phyloP scores from a whole-genome alignment of 345 rosid genomes.

The Brassica rapa region DNA sequence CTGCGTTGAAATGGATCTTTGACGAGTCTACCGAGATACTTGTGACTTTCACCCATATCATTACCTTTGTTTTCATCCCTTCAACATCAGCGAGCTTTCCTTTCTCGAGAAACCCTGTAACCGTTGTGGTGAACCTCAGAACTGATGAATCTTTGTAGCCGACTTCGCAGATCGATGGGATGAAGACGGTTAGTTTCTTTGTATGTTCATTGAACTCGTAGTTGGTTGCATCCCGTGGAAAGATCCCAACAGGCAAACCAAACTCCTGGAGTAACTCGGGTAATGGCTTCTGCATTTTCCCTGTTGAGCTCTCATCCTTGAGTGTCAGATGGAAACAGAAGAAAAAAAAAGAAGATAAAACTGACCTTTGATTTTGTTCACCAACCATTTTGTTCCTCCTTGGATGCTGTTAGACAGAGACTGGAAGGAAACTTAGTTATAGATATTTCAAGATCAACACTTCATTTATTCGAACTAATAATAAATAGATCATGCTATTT shows the following conservation, averaged over 20 bases:
- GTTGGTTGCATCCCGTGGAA: slow-evolving; percentile 81
- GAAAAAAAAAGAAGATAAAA: background rate
- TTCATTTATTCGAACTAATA: too few relatives aligned
- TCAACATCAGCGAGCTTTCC: slow-evolving; percentile 80
- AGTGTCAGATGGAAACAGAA: background rate
- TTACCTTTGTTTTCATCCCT: slow-evolving; percentile 93
- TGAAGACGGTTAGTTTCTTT: slow-evolving; percentile 69
- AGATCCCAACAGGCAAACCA: slow-evolving; percentile 81
- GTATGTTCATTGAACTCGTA: slow-evolving; percentile 87
- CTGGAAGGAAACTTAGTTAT: slow-evolving; percentile 38
- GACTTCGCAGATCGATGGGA: slow-evolving; percentile 75
- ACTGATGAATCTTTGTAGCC: slow-evolving; percentile 86
- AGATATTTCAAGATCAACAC: too few relatives aligned
- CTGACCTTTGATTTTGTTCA: slow-evolving; percentile 93
- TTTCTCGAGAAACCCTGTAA: slow-evolving; percentile 65
- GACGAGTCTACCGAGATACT: slow-evolving; percentile 71
- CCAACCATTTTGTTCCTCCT: slow-evolving; percentile 94
- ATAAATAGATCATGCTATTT: background rate
- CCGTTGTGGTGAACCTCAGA: slow-evolving; percentile 76
- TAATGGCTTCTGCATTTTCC: slow-evolving; percentile 72
- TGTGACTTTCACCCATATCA: slow-evolving; percentile 93
- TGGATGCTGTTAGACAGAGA: slow-evolving; percentile 75
- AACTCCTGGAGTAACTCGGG: slow-evolving; percentile 81
- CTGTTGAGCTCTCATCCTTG: slow-evolving; percentile 40
- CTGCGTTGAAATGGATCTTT: slow-evolving; percentile 88